Conservation (phyloP, 2,329 filamentous ascomycete species). For the Eutypella sp. region DNA sequence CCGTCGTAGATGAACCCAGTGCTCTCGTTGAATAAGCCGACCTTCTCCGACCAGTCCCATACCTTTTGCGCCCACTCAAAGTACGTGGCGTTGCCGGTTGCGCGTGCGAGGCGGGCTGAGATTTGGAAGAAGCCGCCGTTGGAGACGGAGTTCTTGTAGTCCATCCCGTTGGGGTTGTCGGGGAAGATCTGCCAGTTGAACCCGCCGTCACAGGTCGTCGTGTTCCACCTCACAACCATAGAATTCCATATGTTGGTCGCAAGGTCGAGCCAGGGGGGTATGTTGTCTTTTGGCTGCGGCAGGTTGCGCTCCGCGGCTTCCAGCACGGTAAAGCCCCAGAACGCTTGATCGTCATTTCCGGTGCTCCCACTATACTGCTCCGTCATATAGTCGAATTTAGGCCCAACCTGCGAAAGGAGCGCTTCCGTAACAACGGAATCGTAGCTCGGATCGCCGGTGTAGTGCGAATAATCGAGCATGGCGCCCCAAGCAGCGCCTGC, state of each 20-base stretch:
- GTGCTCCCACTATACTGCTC: conserved; percentile 52
- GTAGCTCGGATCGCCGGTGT: conserved; percentile 58
- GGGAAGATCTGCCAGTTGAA: conserved; percentile 74
- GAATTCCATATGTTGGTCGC: conserved; percentile 68
- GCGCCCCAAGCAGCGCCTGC: conserved; percentile 61
- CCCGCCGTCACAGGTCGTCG: conserved; percentile 61
- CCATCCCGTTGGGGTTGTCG: conserved; percentile 67
- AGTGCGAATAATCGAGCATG: conserved; percentile 66
- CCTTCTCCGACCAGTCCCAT: conserved; percentile 58
- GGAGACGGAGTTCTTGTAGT: conserved; percentile 78
- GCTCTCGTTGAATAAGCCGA: conserved; percentile 52
- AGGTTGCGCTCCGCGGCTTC: conserved; percentile 65
- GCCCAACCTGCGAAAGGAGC: conserved; percentile 53
- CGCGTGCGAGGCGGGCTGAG: conserved; percentile 67
- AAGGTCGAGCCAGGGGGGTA: conserved; percentile 63
- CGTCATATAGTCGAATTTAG: conserved; percentile 55
- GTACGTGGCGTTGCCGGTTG: conserved; percentile 63
- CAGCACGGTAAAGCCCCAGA: conserved; percentile 66
- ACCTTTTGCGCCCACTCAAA: conserved; percentile 60
- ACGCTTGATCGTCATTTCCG: conserved; percentile 71
- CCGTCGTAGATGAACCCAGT: conserved; percentile 57
- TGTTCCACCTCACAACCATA: conserved; percentile 67
- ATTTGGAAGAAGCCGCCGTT: conserved; percentile 84
- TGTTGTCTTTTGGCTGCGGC: conserved; percentile 50
- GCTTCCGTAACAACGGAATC: conserved; percentile 55